A percentile compares a stretch with the other conserved stretches of the same genome.
Conservation (phyloP, 106 monocot species). For the Dendrobium officinale region DNA sequence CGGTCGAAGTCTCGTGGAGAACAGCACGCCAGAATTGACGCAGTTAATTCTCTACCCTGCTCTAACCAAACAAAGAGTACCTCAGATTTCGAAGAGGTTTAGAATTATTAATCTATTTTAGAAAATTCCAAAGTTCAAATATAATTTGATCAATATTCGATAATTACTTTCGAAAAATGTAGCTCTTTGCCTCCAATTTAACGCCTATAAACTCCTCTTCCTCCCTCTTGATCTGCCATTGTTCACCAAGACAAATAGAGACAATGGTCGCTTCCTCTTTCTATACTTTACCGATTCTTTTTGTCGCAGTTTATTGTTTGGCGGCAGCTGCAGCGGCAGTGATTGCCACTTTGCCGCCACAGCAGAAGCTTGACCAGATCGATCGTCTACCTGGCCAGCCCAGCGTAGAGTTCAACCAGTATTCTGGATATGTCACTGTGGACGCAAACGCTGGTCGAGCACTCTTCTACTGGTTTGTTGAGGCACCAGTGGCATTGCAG, state of each 20-base stretch:
- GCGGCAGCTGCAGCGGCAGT: not conserved
- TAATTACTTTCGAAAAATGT: not conserved
- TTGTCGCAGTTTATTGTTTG: not conserved
- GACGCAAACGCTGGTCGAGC: slow-evolving; percentile 60
- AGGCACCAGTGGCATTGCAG: slow-evolving; percentile 28
- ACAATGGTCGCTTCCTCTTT: slow-evolving; percentile 4
- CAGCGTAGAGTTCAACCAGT: slow-evolving; percentile 55
- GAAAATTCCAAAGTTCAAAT: not conserved
- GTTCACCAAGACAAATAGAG: not conserved
- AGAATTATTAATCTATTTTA: not conserved
- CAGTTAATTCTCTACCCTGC: not conserved
- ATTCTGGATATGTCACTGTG: slow-evolving; percentile 90
- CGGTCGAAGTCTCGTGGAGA: not conserved
- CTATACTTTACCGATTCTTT: not conserved
- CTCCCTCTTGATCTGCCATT: not conserved
- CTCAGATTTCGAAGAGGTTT: not conserved
- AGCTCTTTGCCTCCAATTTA: not conserved
- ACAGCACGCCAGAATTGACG: not conserved
- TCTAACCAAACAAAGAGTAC: not conserved
- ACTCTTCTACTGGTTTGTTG: slow-evolving; percentile 93
- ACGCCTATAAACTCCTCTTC: slow-evolving; percentile 7
- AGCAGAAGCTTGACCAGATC: slow-evolving; percentile 61
- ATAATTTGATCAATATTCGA: not conserved
- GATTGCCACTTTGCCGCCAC: not conserved
- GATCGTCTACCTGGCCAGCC: slow-evolving; percentile 62